phyloP scores from a whole-genome alignment of 2,329 filamentous ascomycete genomes.

The Aureobasidium subglaciale region DNA sequence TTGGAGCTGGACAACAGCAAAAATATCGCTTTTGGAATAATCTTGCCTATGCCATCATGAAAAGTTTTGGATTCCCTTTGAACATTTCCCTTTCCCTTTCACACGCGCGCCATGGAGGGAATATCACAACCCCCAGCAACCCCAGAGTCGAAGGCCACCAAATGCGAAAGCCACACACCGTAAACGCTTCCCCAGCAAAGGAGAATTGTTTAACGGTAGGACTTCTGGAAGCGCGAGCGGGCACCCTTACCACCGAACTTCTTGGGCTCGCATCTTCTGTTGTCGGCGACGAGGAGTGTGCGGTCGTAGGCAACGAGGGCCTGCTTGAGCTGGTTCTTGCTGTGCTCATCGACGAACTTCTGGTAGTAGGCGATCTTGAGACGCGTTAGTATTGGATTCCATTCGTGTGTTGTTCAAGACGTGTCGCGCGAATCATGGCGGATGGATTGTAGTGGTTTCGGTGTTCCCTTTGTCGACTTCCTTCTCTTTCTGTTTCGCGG shows the following conservation, averaged over 20 bases:
- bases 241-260: slow-evolving; percentile 93
- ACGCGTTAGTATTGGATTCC: slow-evolving; percentile 10
- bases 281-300: slow-evolving; percentile 96
- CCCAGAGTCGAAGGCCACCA: neutral
- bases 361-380: slow-evolving; percentile 83
- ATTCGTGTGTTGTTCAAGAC: neutral
- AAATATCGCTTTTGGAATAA: slow-evolving; percentile 1
- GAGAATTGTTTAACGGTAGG: slow-evolving; percentile 72
- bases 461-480: neutral
- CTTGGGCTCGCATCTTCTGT: slow-evolving; percentile 99
- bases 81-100: slow-evolving; percentile 4
- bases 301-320: slow-evolving; percentile 92
- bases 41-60: slow-evolving; percentile 10
- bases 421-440: neutral
- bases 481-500: neutral
- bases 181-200: slow-evolving; percentile 1
- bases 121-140: slow-evolving; percentile 5
- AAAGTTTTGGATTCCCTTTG: slow-evolving; percentile 2
- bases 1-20: slow-evolving; percentile 8
- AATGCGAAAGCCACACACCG: slow-evolving; percentile 13
- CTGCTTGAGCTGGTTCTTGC: slow-evolving; percentile 99
- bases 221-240: slow-evolving; percentile 96
- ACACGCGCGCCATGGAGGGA: neutral
- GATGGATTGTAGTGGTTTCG: neutral
- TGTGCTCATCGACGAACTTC: slow-evolving; percentile 99